Conservation (phyloP, 352 stramenopile species). For the Globisporangium viniferum region DNA sequence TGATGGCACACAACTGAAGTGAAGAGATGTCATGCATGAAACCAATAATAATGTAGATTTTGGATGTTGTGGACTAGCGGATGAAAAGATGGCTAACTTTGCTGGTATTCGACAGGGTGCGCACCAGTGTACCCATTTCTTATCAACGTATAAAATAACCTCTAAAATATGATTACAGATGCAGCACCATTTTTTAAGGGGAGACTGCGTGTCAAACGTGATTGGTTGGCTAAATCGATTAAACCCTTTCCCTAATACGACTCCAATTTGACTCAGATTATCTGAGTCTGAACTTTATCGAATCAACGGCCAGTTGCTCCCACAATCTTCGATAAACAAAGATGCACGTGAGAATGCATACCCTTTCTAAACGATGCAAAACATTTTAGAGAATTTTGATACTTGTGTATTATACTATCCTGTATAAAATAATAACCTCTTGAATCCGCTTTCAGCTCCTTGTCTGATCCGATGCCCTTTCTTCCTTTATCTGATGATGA, state of each 20-base stretch:
- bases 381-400: not conserved
- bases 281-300: conserved; percentile 7
- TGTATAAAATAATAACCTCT: not conserved
- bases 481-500: not conserved
- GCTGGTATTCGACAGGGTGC: not conserved
- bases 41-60: too few species aligned
- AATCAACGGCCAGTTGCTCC: conserved; percentile 1
- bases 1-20: conserved; percentile 8
- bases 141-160: too few species aligned
- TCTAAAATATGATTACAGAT: too few species aligned
- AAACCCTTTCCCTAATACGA: not conserved
- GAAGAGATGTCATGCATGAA: too few species aligned
- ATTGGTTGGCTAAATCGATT: not conserved
- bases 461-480: not conserved
- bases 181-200: too few species aligned
- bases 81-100: too few species aligned
- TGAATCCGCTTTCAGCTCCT: not conserved
- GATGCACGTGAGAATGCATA: not conserved
- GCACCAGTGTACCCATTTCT: not conserved
- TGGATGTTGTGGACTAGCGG: too few species aligned
- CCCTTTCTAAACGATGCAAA: not conserved
- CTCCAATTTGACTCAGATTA: not conserved
- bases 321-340: not conserved
- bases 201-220: too few species aligned
- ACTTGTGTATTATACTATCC: not conserved